Base-by-base conservation (phyloP, 2,329 filamentous ascomycete genomes). In the Trichoderma aggressivum region DNA sequence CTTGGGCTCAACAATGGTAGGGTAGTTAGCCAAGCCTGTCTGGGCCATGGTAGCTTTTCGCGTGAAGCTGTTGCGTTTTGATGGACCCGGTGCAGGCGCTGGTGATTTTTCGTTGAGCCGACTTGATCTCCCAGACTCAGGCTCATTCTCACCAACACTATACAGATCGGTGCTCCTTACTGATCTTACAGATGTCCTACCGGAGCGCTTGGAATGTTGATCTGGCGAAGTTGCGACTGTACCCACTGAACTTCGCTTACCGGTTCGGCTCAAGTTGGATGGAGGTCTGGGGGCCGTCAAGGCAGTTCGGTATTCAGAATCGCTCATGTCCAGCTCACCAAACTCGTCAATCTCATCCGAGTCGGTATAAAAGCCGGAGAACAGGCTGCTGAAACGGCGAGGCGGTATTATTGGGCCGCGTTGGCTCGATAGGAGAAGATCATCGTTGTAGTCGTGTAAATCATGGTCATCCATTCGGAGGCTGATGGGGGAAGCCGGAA, bases 21-120 rank as follows among this genome's bases (percentile, higher is more conserved):
- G 90, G 74, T 95, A 92, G 12, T 89, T 90, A 30, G 88, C 88
- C 66, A 93, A 91, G 21, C 93, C 92, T 77, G 86, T 95, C 73
- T 94, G 91, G 66, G 95, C 94, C 85, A 96, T 88, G 21, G 92
- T 92, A 58, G 92, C 88, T 77, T 91, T 92, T 62, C 93, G 90
- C 83, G 96, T 93, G 72, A 89, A 88, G 68, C 87, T 87, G 61
- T 86, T 83, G 75, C 84, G 85, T 76, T 82, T 84, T 7, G 82
- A 78, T 3, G 82, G 75, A 14, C 80, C 79, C 7, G 55, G 73
- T 39, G 71, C 75, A 6, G 74, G 61, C n/a, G 74, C 71, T n/a
- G 78, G 78, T 11, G 82, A 80, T 77, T 83, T 83, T 69, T 86
- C 80, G 61, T 78, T 77, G 5, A 77, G 76, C 73, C 81, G 78